Evolutionary conservation across 75 land plant genomes (phyloP).

Genomic region (Selaginella tamariscina): DNA sequence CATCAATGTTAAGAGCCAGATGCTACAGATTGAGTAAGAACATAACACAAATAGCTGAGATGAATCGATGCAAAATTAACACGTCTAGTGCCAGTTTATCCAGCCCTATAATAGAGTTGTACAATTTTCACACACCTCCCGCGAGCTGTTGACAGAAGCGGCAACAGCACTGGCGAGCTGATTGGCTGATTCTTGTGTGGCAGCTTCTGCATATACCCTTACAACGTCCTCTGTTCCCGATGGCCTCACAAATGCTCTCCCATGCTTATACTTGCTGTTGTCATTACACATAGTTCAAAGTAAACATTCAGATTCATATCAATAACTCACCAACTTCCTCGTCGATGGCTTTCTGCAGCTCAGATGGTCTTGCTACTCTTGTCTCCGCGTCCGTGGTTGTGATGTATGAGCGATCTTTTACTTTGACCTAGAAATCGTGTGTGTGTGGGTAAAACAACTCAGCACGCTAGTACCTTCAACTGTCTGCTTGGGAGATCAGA

Average conservation of each 20-base stretch:
- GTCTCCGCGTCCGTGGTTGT: slow-evolving; percentile 79
- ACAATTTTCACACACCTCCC: no score
- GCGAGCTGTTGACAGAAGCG: slow-evolving; percentile 46
- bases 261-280: no score
- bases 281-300: slow-evolving; percentile 8
- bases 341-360: slow-evolving; percentile 67
- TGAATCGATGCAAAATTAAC: no score
- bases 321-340: slow-evolving; percentile 53
- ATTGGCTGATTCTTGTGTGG: slow-evolving; percentile 72
- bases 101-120: no score
- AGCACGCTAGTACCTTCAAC: slow-evolving; percentile 47
- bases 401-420: slow-evolving; percentile 52
- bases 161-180: slow-evolving; percentile 50
- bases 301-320: not conserved
- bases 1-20: no score
- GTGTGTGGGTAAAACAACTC: no score
- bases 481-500: slow-evolving; percentile 92
- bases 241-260: slow-evolving; percentile 82
- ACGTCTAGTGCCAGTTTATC: no score
- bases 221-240: slow-evolving; percentile 95
- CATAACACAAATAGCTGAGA: no score
- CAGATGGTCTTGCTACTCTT: slow-evolving; percentile 44
- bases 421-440: slow-evolving; percentile 61
- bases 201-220: slow-evolving; percentile 88
- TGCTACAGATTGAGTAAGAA: no score